Percentiles rank a stretch among this genome's conserved stretches.
These are phyloP conservation scores for Suhomyces taliae DNA, from an alignment of 1,139 yeast genomes.

Conservation along the genomic window DNA sequence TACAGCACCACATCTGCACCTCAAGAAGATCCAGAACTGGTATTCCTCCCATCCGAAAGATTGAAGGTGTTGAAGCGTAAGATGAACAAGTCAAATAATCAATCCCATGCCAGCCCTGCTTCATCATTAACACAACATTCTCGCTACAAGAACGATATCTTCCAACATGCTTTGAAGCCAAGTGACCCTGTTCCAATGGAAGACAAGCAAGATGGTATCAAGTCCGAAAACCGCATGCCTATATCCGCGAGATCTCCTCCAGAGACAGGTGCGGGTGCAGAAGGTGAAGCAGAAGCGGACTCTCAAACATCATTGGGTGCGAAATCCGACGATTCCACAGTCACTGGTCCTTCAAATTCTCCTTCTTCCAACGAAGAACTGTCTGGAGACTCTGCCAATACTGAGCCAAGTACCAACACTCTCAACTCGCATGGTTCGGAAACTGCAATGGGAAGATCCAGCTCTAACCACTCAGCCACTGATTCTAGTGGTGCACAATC, in stretches of 20 bases:
- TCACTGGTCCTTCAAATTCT: slow-evolving; percentile 4
- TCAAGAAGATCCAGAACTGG: slow-evolving; percentile 3
- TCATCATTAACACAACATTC: slow-evolving; percentile 5
- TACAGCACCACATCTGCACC: neutral
- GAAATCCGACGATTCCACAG: slow-evolving; percentile 7
- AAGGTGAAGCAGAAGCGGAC: neutral
- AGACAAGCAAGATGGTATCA: neutral
- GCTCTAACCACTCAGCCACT: neutral
- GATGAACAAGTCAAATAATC: slow-evolving; percentile 8
- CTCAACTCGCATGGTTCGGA: neutral
- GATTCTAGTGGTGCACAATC: neutral
- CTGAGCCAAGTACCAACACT: slow-evolving; percentile 1
- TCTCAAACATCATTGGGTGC: slow-evolving; percentile 2
- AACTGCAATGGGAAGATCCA: neutral
- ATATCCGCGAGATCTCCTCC: slow-evolving; percentile 5
- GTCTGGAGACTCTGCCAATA: slow-evolving; percentile 1
- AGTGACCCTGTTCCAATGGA: slow-evolving; percentile 21
- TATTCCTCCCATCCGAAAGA: slow-evolving; percentile 29
- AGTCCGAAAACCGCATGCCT: slow-evolving; percentile 8
- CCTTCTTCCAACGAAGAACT: slow-evolving; percentile 3
- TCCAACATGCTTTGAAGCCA: slow-evolving; percentile 25
- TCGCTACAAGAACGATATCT: slow-evolving; percentile 13
- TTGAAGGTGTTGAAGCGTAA: slow-evolving; percentile 27
- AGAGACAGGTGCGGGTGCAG: neutral
- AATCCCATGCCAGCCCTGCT: neutral